Conservation (phyloP, 768 basidiomycete species). For the Neoboletus magnificus region DNA sequence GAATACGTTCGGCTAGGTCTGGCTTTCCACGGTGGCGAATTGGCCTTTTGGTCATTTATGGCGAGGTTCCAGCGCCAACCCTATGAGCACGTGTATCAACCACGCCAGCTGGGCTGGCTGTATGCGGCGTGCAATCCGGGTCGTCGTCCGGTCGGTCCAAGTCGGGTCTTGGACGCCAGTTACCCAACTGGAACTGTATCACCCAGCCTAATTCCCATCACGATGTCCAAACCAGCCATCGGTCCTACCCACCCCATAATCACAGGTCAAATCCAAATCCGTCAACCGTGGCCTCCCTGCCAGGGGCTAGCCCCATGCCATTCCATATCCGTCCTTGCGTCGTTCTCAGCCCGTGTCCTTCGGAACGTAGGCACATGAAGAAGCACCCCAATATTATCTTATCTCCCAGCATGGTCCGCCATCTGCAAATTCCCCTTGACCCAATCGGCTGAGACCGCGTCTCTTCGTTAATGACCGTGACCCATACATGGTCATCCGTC, state of each 20-base stretch:
- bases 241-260: not conserved
- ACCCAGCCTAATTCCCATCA: not conserved
- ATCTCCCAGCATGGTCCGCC: constrained; percentile 9
- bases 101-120: not conserved
- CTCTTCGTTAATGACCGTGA: constrained; percentile 18
- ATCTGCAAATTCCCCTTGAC: constrained; percentile 1
- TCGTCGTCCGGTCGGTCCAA: not conserved
- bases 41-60: not conserved
- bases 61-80: not conserved
- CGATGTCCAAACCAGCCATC: not conserved
- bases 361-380: constrained; percentile 10
- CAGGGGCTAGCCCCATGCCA: not conserved
- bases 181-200: no score
- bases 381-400: constrained; percentile 15
- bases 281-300: not conserved
- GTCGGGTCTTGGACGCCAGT: not conserved
- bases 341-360: constrained; percentile 10
- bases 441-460: constrained; percentile 1
- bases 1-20: not conserved
- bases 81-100: not conserved
- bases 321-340: constrained; percentile 1
- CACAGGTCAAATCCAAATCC: not conserved
- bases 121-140: not conserved
- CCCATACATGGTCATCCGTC: constrained; percentile 2
- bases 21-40: not conserved